Base-by-base conservation (phyloP, 2,329 filamentous ascomycete species). In the Nectriaceae sp. region DNA sequence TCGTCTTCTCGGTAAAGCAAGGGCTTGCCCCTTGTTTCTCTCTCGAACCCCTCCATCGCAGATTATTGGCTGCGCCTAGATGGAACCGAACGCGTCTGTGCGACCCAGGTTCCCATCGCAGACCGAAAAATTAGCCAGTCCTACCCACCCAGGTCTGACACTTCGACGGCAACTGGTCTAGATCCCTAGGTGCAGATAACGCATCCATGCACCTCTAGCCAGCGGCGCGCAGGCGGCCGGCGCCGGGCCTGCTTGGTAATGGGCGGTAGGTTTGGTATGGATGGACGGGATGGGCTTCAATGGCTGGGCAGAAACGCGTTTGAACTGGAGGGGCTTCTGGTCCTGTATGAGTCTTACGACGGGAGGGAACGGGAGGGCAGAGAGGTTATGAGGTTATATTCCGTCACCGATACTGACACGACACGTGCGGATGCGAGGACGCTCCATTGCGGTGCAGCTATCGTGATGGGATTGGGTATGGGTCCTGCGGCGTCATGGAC, bases 261-360 rank as follows among this genome's bases (percentile, higher is more conserved):
- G 33, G 33, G 13, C 8, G 16, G 13, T 10, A 11, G 37, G 37
- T 21, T 11, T 8, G 10, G 5, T 5, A 36, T 15, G 33, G 11
- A 36, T 15, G 33, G 33, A 21, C 37, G 37, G 18, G 37, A 39
- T 39, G 37, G 37, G 37, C 40, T 41, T 52, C 50, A 52, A 57
- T 62, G 59, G 60, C 59, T 62, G 59, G 60, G 60, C 57, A 62
- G 57, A 54, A 57, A 62, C 48, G 60, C 55, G 47, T 57, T 54
- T 49, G 56, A 59, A 59, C 56, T 53, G 54, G 56, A 59, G 56
- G 56, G 56, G 56, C 44, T 54, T 36, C 36, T 40, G 24, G 29
- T 6, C 44, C 8, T 16, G 22, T 39, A 57, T 61, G 57, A 60
- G 53, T 62, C 57, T 59, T 61, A 42, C 39, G 41, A 41, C 39